Base-by-base conservation (phyloP, 768 basidiomycete genomes). In the Panaeolus cyanescens region DNA sequence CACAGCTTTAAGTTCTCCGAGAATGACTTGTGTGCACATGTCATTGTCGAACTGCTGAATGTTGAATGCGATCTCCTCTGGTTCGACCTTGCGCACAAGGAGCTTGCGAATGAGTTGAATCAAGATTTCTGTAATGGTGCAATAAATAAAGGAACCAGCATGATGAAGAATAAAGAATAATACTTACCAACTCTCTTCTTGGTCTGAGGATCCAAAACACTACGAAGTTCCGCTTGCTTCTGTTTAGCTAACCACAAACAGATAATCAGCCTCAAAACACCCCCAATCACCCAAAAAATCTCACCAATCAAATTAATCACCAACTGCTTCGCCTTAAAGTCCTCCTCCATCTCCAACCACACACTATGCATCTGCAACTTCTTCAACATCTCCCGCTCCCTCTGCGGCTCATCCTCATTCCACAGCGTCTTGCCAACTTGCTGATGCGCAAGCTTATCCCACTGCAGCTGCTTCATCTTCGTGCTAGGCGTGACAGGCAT, bases 401-500 rank as follows among this genome's bases (percentile, higher is more conserved):
- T 88, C 65, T 86, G 79, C 1, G 83, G 76, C 60, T 81, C 73
- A 61, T 93, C 92, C 36, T 83, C 83, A 56, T 82, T 90, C 92
- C 95, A 99, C 13, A 98, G 77, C 0, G 96, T 99, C 71, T 90
- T 91, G 1, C 80, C 80, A 32, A 94, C 88, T 67, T 92, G 89
- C 65, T 91, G 89, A 60, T 94, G 94, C 22, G 92, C 88, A n/a
- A 99, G 82, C 70, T 98, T 99, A 72, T 98, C 96, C 96, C 96
- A 99, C 71, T 98, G 96, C 59, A 99, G 79, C 72, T 98, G 95
- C 72, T 98, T 98, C 92, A 98, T 95, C 82, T 95, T 95, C 33
- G 87, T 91, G 62, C 84, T 88, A 1, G 96, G 92, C 32, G 92
- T 89, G 40, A 95, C 83, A 3, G 87, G 82, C 70, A 97, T 85